These are phyloP conservation scores for Penicillium simplicissimum DNA, from an alignment of 495 filamentous ascomycete species.

Conservation along the genomic window DNA sequence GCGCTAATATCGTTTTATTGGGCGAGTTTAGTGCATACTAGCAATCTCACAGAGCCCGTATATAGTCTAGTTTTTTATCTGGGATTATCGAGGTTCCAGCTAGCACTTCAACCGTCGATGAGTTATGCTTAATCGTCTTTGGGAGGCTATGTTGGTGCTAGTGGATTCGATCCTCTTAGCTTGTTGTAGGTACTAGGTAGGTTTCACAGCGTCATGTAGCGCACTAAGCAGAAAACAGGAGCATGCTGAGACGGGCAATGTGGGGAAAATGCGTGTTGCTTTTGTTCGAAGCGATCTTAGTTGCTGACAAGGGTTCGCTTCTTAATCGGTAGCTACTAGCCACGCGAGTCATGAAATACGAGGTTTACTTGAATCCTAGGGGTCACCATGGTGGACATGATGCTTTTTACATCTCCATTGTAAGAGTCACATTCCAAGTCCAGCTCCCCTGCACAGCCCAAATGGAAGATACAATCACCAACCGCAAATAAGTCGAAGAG, in stretches of 20 bases:
- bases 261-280: not conserved
- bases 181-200: too few species aligned
- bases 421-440: not conserved
- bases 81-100: too few species aligned
- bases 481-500: not conserved
- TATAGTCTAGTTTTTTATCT: too few species aligned
- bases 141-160: not conserved
- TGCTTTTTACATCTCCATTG: not conserved
- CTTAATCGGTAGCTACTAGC: not conserved
- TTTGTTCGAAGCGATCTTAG: not conserved
- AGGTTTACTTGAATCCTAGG: not conserved
- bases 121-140: too few species aligned
- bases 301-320: conserved; percentile 1
- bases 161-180: not conserved
- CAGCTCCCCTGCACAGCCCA: not conserved
- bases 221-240: not conserved
- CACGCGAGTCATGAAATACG: not conserved
- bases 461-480: not conserved
- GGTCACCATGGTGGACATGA: not conserved
- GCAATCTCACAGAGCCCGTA: too few species aligned
- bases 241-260: not conserved
- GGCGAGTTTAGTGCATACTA: too few species aligned
- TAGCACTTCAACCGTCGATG: too few species aligned
- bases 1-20: too few species aligned
- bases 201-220: not conserved